Conservation (phyloP, 1,284 basidiomycete genomes). For the Inonotus obliquus region DNA sequence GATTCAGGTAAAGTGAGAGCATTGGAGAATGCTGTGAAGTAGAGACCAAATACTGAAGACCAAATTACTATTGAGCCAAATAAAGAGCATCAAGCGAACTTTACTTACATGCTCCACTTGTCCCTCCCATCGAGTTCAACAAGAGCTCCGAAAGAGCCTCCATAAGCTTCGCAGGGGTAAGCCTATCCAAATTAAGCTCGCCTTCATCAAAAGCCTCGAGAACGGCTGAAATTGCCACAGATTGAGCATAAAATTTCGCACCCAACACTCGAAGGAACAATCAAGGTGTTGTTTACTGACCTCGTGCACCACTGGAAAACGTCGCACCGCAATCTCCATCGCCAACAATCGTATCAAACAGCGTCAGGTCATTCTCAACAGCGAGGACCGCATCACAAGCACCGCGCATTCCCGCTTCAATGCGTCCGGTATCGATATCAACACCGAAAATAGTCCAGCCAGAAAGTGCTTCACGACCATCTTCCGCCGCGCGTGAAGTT, state of each 20-base stretch:
- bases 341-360: constrained; percentile 36
- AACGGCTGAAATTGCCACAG: constrained; percentile 7
- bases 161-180: background rate
- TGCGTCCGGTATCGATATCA: constrained; percentile 15
- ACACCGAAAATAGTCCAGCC: background rate
- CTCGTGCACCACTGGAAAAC: constrained; percentile 28
- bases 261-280: background rate
- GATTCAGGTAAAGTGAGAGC: constrained; percentile 23
- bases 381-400: constrained; percentile 33
- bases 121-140: constrained; percentile 34
- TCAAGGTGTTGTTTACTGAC: constrained; percentile 14
- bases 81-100: background rate
- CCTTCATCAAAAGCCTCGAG: constrained; percentile 17
- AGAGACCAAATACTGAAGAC: constrained; percentile 44
- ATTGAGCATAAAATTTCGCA: background rate
- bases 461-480: background rate
- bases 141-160: constrained; percentile 20
- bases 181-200: constrained; percentile 7
- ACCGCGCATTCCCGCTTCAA: constrained; percentile 28
- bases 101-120: constrained; percentile 28
- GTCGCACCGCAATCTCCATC: constrained; percentile 35
- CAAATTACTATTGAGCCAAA: background rate
- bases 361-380: constrained; percentile 37
- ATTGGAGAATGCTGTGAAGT: constrained; percentile 39
- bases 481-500: background rate